Evolutionary conservation across 192 early-diverging fungal genomes (phyloP), one percentile per base, ranked within the genome.

Genomic region (Dissophora globulifera): DNA sequence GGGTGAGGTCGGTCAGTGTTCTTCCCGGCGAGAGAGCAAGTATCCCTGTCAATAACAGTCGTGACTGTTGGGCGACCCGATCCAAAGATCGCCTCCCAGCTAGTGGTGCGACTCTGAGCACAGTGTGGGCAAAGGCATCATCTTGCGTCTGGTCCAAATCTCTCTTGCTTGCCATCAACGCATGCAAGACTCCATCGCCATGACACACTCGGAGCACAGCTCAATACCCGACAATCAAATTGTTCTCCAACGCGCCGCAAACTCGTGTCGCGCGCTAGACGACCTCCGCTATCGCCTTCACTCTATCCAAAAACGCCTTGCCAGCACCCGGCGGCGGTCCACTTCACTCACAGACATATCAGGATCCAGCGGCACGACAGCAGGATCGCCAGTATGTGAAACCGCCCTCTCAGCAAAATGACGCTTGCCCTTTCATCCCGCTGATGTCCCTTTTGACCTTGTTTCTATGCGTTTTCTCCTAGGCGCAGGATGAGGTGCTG

Each of bases 211-310:
- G 31, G 4, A 55, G 17, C 16, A 22, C 46, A 33, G 22, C 20
- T 30, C 48, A 19, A 12, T 65, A 20, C 56, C 27, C 31, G 71
- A 75, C 50, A 75, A 75, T 41, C 38, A 59, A 25, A 38, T 66
- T 27, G 60, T 75, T 50, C 56, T 75, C 22, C 62, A 65, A 19
- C 62, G 71, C 40, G 71, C 71, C 0, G 51, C 71, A 19, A 50
- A 75, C 19, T 54, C 71, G 17, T 75, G 71, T 54, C 49, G 58
- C 1, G 38, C 62, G 15, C 27, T 75, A 11, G 71, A 75, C 57
- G 50, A 65, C 12, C 62, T 75, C 25, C 47, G 71, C 4, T 54
- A 53, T 25, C 56, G 35, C 4, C 57, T 75, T 1, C 62, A 60
- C 31, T 29, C 32, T 2, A 59, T 75, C 50, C 71, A 75, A 43